These are phyloP conservation scores for Puccinia horiana DNA, from an alignment of 1,284 basidiomycete genomes.

Conservation along the genomic window DNA sequence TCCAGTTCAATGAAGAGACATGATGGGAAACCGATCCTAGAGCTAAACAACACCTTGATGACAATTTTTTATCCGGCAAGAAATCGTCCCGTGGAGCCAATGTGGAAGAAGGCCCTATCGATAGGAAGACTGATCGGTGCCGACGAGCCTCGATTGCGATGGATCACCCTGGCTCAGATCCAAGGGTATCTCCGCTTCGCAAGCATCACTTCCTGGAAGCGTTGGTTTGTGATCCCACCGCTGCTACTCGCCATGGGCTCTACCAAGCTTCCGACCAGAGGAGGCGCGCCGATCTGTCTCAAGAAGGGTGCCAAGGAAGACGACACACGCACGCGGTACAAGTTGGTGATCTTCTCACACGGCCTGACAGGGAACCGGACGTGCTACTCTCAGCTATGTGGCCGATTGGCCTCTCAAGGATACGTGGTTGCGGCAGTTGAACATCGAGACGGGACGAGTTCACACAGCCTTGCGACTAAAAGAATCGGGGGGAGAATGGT, in stretches of 20 bases:
- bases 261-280: constrained; percentile 35
- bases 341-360: constrained; percentile 60
- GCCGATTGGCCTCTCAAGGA: constrained; percentile 61
- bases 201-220: constrained; percentile 18
- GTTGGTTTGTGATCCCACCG: neutral
- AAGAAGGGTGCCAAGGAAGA: neutral
- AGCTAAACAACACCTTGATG: neutral
- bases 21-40: constrained; percentile 7
- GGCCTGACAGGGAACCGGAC: constrained; percentile 60
- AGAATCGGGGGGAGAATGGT: neutral
- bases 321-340: constrained; percentile 55
- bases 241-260: neutral
- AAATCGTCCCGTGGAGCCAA: neutral
- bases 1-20: neutral
- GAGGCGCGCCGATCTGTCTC: constrained; percentile 9
- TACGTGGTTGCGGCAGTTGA: constrained; percentile 63
- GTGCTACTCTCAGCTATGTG: constrained; percentile 61
- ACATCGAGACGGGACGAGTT: constrained; percentile 55
- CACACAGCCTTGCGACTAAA: constrained; percentile 3
- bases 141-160: neutral
- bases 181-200: constrained; percentile 41
- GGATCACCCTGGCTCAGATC: constrained; percentile 44
- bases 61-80: constrained; percentile 35
- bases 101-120: neutral
- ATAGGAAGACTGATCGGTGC: neutral